Evolutionary conservation across 495 filamentous ascomycete species (phyloP), one percentile per base, ranked within the genome.

Genomic region (Aspergillus panamensis): DNA sequence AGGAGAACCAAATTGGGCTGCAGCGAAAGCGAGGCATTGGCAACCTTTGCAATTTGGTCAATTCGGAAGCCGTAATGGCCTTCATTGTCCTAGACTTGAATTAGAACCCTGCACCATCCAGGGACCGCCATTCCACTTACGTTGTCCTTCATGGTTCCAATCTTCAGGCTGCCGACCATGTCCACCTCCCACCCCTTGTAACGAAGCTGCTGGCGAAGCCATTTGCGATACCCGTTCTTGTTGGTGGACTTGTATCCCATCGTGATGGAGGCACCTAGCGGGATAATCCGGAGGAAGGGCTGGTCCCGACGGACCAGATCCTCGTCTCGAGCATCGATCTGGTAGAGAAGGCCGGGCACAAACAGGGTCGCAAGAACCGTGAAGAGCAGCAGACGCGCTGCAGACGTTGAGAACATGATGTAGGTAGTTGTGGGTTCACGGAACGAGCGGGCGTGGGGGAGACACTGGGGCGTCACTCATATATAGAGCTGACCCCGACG

Each of bases 231-330:
- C 16, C 82, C 82, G 65, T 82, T 78, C 17, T 76, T 73, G 51
- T 80, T 78, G 2, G 66, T 73, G 1, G 78, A 82, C 29, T 66
- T 65, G 44, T 76, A 78, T 20, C 83, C 83, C 43, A 73, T 69
- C 3, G 82, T 84, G 59, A 86, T 83, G 0, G 82, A 85, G 10
- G 82, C 82, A 25, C 83, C 83, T 20, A 84, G 72, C 21, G 81
- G 79, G 66, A 84, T 69, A 21, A 82, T 72, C 9, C 80, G 71
- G 6, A 84, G 70, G 16, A 44, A 19, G n/a, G 16, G 16, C 6
- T 25, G 2, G 5, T 25, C 25, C 2, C 25, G 25, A 25, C 2
- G 25, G 25, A 25, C 5, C 25, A 25, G 5, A 2, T 25, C 25
- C 2, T 25, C 25, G 25, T 25, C 5, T 5, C 25, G 25, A 25